These are phyloP conservation scores for Pseudozyma thailandica DNA, from an alignment of 1,284 basidiomycete genomes.

Conservation along the genomic window DNA sequence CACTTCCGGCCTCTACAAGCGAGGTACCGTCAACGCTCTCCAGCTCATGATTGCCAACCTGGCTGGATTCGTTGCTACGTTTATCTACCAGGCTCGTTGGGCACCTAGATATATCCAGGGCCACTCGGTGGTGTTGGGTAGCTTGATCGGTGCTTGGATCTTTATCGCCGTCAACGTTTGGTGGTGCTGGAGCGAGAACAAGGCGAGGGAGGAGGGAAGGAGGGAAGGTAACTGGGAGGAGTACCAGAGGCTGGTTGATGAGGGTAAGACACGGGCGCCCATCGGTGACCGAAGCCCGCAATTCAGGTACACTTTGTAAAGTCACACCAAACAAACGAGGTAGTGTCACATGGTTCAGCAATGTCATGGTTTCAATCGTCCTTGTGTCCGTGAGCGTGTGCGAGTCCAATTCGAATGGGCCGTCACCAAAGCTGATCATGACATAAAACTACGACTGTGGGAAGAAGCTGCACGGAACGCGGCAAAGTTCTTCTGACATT, in stretches of 20 bases:
- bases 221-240: slow-evolving; percentile 47
- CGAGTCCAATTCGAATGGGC: no score
- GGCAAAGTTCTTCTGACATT: background rate
- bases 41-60: slow-evolving; percentile 68
- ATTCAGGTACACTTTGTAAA: slow-evolving; percentile 43
- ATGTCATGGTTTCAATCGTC: no score
- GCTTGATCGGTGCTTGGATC: slow-evolving; percentile 61
- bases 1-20: slow-evolving; percentile 59
- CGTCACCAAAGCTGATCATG: no score
- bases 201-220: slow-evolving; percentile 37
- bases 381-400: no score
- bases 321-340: no score
- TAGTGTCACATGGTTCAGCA: no score
- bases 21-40: slow-evolving; percentile 65
- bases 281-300: slow-evolving; percentile 56
- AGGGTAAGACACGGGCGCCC: slow-evolving; percentile 51
- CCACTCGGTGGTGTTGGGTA: slow-evolving; percentile 65
- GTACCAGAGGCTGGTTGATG: slow-evolving; percentile 43
- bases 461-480: background rate
- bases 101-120: slow-evolving; percentile 58
- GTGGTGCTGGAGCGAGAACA: slow-evolving; percentile 57
- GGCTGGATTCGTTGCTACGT: slow-evolving; percentile 66
- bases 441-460: background rate
- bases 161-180: slow-evolving; percentile 52
- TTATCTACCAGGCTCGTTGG: slow-evolving; percentile 60